Evolutionary conservation across 805 yeast genomes (phyloP).

Genomic region (Candida stauntonica): DNA sequence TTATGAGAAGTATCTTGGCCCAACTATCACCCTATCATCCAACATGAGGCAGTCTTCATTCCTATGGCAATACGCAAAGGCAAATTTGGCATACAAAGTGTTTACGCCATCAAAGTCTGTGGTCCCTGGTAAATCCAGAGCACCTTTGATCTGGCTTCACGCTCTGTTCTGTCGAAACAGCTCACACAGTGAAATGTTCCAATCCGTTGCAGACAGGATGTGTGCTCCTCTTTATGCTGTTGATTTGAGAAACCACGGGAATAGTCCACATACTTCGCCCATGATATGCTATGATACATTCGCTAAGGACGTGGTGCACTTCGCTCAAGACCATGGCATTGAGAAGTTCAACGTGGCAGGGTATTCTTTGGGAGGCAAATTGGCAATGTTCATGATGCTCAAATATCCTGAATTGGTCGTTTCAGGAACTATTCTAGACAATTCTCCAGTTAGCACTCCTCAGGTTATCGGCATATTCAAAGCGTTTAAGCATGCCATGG

Average conservation of each 20-base stretch:
- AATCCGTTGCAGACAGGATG: slow-evolving; percentile 15
- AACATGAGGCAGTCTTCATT: too few species aligned
- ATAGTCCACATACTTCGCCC: slow-evolving; percentile 38
- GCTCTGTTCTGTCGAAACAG: too few species aligned
- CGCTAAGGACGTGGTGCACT: slow-evolving; percentile 38
- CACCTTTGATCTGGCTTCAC: too few species aligned
- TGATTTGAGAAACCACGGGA: slow-evolving; percentile 49
- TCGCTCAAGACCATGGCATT: slow-evolving; percentile 30
- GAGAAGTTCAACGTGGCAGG: slow-evolving; percentile 34
- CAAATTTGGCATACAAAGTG: too few species aligned
- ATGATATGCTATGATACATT: slow-evolving; percentile 35
- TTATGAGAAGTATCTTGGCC: too few species aligned
- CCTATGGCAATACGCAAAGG: too few species aligned
- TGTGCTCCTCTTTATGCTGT: slow-evolving; percentile 35
- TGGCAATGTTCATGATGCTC: slow-evolving; percentile 40
- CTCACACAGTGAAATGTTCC: too few species aligned
- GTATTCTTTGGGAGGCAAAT: slow-evolving; percentile 52
- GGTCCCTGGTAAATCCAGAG: too few species aligned
- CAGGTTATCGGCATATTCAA: slow-evolving; percentile 32
- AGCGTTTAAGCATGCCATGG: slow-evolving; percentile 36
- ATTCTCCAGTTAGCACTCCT: slow-evolving; percentile 35
- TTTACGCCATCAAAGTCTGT: too few species aligned
- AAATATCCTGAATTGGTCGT: slow-evolving; percentile 35
- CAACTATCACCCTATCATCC: too few species aligned
- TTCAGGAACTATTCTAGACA: slow-evolving; percentile 41